Evolutionary conservation across 768 basidiomycete species (phyloP), one percentile per base, ranked within the genome.

Genomic region (Termitomyces sp.): DNA sequence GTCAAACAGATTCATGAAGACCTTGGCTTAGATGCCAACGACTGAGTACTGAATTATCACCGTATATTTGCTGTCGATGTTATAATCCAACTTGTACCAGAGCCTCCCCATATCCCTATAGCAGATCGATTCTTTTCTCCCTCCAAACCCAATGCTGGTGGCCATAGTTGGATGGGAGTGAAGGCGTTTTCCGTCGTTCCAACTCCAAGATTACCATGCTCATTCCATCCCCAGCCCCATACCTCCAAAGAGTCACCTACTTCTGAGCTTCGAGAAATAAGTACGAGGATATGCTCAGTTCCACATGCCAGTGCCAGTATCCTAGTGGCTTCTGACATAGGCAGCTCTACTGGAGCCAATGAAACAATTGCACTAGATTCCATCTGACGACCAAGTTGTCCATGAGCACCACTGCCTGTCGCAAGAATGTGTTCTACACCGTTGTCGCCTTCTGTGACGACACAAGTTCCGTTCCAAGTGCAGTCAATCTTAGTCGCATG

Each of bases 151-250:
- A 47, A 38, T 25, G 47, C 41, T 41, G 50, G 58, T 5, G 83
- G 79, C 84, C 87, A 87, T 11, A 90, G 65, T 60, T 71, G 80
- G 11, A 73, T 67, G 16, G 88, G 86, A 16, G 66, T 27, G 7
- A 64, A 59, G 9, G 82, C 70, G 63, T 94, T 86, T 3, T 76
- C 72, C 4, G 82, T 82, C 35, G 78, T 74, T 0, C 85, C 87
- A 23, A 83, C 65, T 0, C 91, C 94, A 27, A 98, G 76, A 69
- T 97, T 98, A 7, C 96, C 96, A 67, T 98, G 96, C 69, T 98
- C 96, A 69, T 98, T 98, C 95, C 96, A 98, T 0, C 96, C 96
- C 92, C 95, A 97, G 0, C 84, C 90, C 83, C 85, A 90, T 0
- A 95, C 80, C 60, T 82, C 79, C 1, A 49, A 9, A 34, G 46